These are phyloP conservation scores for Neurospora sp. DNA, from an alignment of 495 filamentous ascomycete genomes.

Conservation along the genomic window DNA sequence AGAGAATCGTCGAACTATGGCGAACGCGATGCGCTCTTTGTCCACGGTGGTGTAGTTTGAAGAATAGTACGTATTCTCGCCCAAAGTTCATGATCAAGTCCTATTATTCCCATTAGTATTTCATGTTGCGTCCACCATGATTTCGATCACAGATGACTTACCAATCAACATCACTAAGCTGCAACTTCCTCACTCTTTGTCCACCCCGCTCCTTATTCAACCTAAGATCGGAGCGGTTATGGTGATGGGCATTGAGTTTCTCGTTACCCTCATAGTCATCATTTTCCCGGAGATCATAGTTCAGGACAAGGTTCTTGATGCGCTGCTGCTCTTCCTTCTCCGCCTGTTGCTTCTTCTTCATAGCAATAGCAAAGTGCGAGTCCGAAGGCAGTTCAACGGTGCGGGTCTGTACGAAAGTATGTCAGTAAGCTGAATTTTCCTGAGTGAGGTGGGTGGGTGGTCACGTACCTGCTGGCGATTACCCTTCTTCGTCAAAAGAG, in stretches of 20 bases:
- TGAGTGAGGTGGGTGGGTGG: constrained; percentile 1
- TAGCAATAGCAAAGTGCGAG: constrained; percentile 86
- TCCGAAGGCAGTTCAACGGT: constrained; percentile 91
- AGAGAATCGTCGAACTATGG: not conserved
- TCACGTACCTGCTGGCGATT: constrained; percentile 78
- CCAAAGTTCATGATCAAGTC: constrained; percentile 6
- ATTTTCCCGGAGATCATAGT: constrained; percentile 81
- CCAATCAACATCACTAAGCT: constrained; percentile 97
- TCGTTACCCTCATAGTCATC: constrained; percentile 51
- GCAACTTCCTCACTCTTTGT: constrained; percentile 81
- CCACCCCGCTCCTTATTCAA: constrained; percentile 59
- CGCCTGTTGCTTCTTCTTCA: constrained; percentile 89
- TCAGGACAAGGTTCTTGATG: constrained; percentile 94
- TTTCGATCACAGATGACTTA: constrained; percentile 33
- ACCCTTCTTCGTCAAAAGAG: constrained; percentile 88
- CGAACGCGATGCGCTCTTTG: not conserved
- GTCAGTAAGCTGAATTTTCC: not conserved
- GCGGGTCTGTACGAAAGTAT: constrained; percentile 52
- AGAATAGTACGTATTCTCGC: not conserved
- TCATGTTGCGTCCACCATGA: not conserved
- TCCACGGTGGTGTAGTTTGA: not conserved
- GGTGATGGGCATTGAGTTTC: constrained; percentile 32
- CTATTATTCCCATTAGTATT: not conserved
- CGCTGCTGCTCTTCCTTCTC: constrained; percentile 94
- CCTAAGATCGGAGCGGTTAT: constrained; percentile 51